Evolutionary conservation across 2,329 filamentous ascomycete species (phyloP).

Genomic region (Lachnellula cervina): DNA sequence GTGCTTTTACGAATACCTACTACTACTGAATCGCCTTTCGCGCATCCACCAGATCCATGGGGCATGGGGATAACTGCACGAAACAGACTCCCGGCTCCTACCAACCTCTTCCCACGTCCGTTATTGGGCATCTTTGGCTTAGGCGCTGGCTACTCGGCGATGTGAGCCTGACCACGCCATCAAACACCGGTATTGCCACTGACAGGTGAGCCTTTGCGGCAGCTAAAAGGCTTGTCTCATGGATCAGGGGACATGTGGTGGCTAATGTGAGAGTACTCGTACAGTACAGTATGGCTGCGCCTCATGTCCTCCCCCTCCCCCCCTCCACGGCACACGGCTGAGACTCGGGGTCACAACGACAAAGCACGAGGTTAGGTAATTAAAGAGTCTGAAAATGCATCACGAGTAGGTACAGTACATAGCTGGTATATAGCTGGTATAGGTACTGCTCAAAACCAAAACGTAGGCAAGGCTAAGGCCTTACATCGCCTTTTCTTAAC

Average conservation of each 20-base stretch:
- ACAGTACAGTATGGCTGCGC: background rate
- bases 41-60: no score
- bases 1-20: no score
- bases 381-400: background rate
- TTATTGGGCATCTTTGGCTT: background rate
- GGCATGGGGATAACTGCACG: no score
- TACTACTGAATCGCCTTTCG: no score
- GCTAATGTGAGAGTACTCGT: background rate
- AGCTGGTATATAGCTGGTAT: no score
- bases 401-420: background rate
- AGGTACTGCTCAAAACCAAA: no score
- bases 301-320: background rate
- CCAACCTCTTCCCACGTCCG: background rate
- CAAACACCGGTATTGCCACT: background rate
- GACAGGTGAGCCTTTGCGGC: background rate
- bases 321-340: no score
- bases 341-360: background rate
- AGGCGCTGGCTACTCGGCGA: background rate
- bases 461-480: no score
- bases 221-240: background rate
- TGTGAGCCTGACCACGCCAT: conserved; percentile 3
- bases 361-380: background rate
- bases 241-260: background rate
- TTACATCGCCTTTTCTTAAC: no score
- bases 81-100: no score